Percentiles rank a stretch among this genome's conserved stretches.
These are phyloP conservation scores for Passiflora organensis DNA, from an alignment of 345 rosid genomes.

Conservation along the genomic window DNA sequence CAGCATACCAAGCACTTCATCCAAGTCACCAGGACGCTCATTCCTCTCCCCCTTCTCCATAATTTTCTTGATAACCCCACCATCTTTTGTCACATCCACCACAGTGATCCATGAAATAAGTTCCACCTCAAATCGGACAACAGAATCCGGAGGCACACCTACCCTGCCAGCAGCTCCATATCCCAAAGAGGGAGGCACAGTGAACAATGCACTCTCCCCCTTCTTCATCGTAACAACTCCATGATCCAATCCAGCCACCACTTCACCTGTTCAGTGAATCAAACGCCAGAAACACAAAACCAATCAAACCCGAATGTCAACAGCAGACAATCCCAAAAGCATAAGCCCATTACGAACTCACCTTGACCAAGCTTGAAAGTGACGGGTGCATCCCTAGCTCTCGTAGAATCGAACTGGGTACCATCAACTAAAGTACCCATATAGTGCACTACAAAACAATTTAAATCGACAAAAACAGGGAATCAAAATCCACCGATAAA, in stretches of 20 bases:
- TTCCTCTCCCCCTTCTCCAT: conserved; percentile 37
- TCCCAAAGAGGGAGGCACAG: conserved; percentile 43
- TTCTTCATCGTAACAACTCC: conserved; percentile 49
- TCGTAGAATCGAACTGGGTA: conserved; percentile 38
- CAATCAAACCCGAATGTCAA: conserved; percentile 2
- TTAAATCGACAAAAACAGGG: no score
- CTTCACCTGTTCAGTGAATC: conserved; percentile 26
- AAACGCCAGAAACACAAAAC: conserved; percentile 4
- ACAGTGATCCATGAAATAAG: conserved; percentile 51
- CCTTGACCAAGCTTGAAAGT: conserved; percentile 45
- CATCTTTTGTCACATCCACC: conserved; percentile 49
- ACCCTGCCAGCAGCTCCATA: conserved; percentile 38
- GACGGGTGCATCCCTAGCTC: conserved; percentile 35
- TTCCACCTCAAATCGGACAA: conserved; percentile 45
- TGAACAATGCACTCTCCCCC: conserved; percentile 53
- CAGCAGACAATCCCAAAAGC: no score
- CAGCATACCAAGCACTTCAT: conserved; percentile 56
- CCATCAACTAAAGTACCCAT: conserved; percentile 52
- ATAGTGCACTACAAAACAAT: conserved; percentile 41
- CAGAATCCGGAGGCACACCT: conserved; percentile 40
- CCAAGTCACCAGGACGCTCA: conserved; percentile 44
- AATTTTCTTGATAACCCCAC: conserved; percentile 54
- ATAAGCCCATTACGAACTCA: conserved; percentile 11
- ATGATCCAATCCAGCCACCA: conserved; percentile 44
- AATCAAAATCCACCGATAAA: neutral